A percentile compares a stretch with the other conserved stretches of the same genome.
Conservation (phyloP, 805 yeast genomes). For the Metschnikowia sp. region DNA sequence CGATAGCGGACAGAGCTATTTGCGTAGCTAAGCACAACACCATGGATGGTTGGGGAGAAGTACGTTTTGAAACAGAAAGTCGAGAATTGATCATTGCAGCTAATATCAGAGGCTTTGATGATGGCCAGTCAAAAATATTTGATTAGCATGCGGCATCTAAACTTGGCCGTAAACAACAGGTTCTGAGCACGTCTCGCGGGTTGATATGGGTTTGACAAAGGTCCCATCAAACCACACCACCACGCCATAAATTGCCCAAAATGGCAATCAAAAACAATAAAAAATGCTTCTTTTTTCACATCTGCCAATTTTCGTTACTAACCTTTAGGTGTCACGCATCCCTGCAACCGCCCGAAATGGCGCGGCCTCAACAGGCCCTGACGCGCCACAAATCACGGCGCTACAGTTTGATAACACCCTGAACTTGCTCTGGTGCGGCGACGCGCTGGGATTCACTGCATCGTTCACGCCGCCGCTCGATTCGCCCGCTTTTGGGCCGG, state of each 20-base stretch:
- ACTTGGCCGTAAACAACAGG: too few species aligned
- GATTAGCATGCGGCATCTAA: too few species aligned
- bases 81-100: too few species aligned
- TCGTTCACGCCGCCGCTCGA: slow-evolving; percentile 29
- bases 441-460: slow-evolving; percentile 48
- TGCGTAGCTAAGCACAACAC: slow-evolving; percentile 7
- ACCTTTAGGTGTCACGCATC: slow-evolving; percentile 30
- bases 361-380: slow-evolving; percentile 6
- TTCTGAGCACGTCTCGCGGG: too few species aligned
- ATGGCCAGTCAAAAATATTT: too few species aligned
- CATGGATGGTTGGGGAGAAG: slow-evolving; percentile 55
- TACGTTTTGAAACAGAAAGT: slow-evolving; percentile 20
- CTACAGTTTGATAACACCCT: slow-evolving; percentile 62
- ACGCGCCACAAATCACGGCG: slow-evolving; percentile 23
- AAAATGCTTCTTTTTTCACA: too few species aligned
- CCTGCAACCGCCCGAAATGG: slow-evolving; percentile 17
- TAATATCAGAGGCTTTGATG: too few species aligned
- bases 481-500: slow-evolving; percentile 9
- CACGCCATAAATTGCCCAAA: too few species aligned
- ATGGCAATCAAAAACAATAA: too few species aligned
- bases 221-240: too few species aligned
- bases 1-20: neutral
- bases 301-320: slow-evolving; percentile 7
- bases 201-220: too few species aligned
- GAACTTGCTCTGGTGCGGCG: slow-evolving; percentile 86